phyloP scores from a whole-genome alignment of 495 filamentous ascomycete genomes.

The Penicillium dipodomyicola region DNA sequence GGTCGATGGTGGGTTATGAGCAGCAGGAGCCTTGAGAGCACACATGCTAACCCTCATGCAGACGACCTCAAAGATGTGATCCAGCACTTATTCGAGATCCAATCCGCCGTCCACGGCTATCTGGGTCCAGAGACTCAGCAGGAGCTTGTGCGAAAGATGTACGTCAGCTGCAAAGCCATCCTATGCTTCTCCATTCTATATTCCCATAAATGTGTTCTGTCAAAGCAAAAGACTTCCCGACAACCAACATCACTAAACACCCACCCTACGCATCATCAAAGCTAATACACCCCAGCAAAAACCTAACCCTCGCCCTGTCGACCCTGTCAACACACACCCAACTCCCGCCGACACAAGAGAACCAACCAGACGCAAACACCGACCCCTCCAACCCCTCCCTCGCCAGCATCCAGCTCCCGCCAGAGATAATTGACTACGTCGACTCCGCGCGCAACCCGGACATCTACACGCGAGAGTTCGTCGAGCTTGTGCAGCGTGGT shows the following conservation, averaged over 20 bases:
- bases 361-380: constrained; percentile 37
- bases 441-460: constrained; percentile 92
- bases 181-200: constrained; percentile 20
- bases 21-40: not conserved
- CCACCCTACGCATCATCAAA: not conserved
- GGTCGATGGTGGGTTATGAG: constrained; percentile 46
- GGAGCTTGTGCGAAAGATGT: constrained; percentile 63
- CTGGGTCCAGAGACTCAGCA: constrained; percentile 60
- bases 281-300: constrained; percentile 33
- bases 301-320: constrained; percentile 41
- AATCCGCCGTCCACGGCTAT: constrained; percentile 69
- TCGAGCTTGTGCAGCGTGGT: constrained; percentile 78
- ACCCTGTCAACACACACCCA: constrained; percentile 44
- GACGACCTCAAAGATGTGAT: constrained; percentile 59
- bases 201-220: not conserved
- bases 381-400: constrained; percentile 48
- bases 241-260: not conserved
- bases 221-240: not conserved
- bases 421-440: constrained; percentile 92
- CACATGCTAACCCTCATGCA: constrained; percentile 19
- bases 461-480: constrained; percentile 97
- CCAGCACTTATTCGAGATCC: constrained; percentile 83
- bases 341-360: constrained; percentile 21
- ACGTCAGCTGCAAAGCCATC: constrained; percentile 23
- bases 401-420: constrained; percentile 61